phyloP scores from a whole-genome alignment of 495 filamentous ascomycete genomes.

The Talaromyces adpressus region DNA sequence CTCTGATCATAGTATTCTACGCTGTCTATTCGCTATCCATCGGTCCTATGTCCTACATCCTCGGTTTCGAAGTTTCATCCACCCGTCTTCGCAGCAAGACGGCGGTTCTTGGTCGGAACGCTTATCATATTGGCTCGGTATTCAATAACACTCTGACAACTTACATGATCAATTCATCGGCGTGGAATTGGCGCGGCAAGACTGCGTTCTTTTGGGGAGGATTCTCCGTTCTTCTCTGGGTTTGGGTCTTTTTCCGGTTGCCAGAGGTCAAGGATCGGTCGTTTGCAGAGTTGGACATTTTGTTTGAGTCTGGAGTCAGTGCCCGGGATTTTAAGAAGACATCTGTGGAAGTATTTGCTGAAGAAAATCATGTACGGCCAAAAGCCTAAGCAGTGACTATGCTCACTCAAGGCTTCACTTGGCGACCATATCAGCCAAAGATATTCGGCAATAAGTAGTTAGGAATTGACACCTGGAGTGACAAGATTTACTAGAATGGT shows the following conservation, averaged over 20 bases:
- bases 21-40: slow-evolving; percentile 31
- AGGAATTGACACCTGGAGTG: not conserved
- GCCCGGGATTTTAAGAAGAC: slow-evolving; percentile 38
- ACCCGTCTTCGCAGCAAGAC: slow-evolving; percentile 31
- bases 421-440: not conserved
- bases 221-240: slow-evolving; percentile 12
- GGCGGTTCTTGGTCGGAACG: slow-evolving; percentile 24
- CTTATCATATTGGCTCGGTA: slow-evolving; percentile 24
- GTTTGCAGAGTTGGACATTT: slow-evolving; percentile 48
- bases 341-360: not conserved
- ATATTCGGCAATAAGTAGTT: not conserved
- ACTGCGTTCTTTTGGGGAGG: slow-evolving; percentile 31
- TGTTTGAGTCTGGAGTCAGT: slow-evolving; percentile 44
- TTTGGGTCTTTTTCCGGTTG: slow-evolving; percentile 33
- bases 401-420: not conserved
- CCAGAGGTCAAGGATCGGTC: slow-evolving; percentile 42
- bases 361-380: not conserved
- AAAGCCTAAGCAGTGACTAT: not conserved
- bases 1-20: slow-evolving; percentile 32
- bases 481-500: not conserved
- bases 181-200: slow-evolving; percentile 34
- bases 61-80: slow-evolving; percentile 28
- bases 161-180: slow-evolving; percentile 28
- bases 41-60: slow-evolving; percentile 30
- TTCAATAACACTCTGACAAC: slow-evolving; percentile 22